Evolutionary conservation across 441 rosid genomes (phyloP), one percentile per base, ranked within the genome.

Genomic region (Brassica hybrid): DNA sequence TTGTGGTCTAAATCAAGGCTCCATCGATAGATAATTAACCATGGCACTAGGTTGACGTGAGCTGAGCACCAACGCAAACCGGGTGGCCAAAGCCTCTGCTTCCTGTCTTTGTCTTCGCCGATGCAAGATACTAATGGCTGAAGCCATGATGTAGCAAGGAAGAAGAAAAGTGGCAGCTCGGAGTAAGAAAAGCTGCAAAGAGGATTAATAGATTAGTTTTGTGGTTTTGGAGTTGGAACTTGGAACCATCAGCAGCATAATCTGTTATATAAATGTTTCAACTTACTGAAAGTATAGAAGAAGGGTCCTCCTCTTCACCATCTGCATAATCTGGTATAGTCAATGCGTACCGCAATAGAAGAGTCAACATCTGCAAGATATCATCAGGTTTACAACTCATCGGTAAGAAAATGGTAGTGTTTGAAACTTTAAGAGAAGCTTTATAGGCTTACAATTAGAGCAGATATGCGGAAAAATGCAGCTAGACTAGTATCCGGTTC

Each of bases 71-170:
- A 94, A 88, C n/a, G 98, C 97, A 71, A 96, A 90, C 69, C 87
- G 96, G 30, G 91, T 87, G 16, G 94, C 98, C 27, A 95, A 93
- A 78, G 90, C 78, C 4, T 94, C 93, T 13, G 94, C 98, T 86
- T 91, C 98, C 97, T 94, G 97, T 85, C 97, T 90, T 79, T 91
- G 96, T 69, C 95, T 85, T 43, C 94, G 85, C 4, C 88, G 93
- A 79, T 94, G 98, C 81, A 94, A 74, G 72, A 91, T 88, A 76
- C 93, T 87, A 67, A 94, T 88, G 66, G 97, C 97, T 96, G 98
- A 93, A 52, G 97, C 98, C 98, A 94, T 90, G 73, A 94, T 91
- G 81, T 94, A 94, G 81, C 97, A 92, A 12, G 98, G 97, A 75
- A 92, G 86, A 81, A 94, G 97, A 84, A 94, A 94, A 58, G 94